phyloP scores from a whole-genome alignment of 192 early-diverging fungal genomes.

The Linnemannia zychae region DNA sequence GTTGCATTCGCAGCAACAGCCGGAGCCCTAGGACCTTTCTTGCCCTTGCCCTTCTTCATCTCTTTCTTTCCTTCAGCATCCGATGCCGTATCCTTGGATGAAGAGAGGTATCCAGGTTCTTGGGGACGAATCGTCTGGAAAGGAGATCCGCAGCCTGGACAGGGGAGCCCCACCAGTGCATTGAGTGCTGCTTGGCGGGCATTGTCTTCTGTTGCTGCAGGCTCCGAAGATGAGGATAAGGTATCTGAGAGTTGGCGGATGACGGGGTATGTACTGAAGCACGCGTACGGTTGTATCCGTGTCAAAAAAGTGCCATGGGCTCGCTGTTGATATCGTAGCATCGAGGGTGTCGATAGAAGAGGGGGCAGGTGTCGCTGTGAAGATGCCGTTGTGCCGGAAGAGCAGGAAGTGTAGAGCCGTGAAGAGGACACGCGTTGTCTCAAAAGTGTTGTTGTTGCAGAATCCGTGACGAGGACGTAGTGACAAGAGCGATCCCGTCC shows the following conservation, averaged over 20 bases:
- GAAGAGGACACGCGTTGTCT: not conserved
- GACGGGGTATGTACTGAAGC: not conserved
- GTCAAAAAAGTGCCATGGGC: not conserved
- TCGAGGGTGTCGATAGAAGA: not conserved
- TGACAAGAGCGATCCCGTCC: not conserved
- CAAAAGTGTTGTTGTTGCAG: not conserved
- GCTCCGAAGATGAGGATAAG: not conserved
- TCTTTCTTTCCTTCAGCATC: not conserved
- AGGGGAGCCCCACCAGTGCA: constrained; percentile 28
- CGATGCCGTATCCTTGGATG: not conserved
- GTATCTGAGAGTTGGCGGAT: not conserved
- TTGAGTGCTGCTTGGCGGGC: not conserved
- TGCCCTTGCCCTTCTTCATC: not conserved
- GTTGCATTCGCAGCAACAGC: constrained; percentile 15
- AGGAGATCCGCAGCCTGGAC: constrained; percentile 44
- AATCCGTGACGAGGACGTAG: not conserved
- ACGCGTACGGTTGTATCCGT: not conserved
- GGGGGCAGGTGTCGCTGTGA: not conserved
- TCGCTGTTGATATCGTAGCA: not conserved
- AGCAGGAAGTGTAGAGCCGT: not conserved
- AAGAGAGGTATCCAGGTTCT: constrained; percentile 33
- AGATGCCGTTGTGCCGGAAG: not conserved
- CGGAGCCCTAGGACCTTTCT: not conserved
- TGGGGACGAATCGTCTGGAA: constrained; percentile 31
- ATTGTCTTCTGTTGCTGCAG: not conserved